These are phyloP conservation scores for Oryza punctata DNA, from an alignment of 176 grass and related monocot species.

Conservation along the genomic window DNA sequence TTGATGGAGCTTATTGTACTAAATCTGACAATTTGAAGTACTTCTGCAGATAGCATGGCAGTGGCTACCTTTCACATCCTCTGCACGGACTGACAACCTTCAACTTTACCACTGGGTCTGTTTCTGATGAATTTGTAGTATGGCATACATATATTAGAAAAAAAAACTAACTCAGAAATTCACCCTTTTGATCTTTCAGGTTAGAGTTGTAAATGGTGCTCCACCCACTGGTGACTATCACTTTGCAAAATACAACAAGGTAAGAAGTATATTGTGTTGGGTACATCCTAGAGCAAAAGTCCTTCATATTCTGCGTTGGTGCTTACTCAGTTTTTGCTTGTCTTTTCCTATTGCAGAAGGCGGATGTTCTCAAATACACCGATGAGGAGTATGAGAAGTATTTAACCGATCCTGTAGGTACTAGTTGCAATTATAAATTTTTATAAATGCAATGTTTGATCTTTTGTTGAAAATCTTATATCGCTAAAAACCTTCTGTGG, in stretches of 20 bases:
- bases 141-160: conserved; percentile 13
- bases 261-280: conserved; percentile 36
- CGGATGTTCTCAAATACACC: conserved; percentile 82
- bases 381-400: conserved; percentile 97
- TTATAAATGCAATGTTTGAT: conserved; percentile 13
- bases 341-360: conserved; percentile 68
- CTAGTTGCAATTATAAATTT: conserved; percentile 27
- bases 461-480: neutral
- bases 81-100: conserved; percentile 78
- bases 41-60: conserved; percentile 81
- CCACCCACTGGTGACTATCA: conserved; percentile 91
- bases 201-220: conserved; percentile 81
- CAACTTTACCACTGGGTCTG: conserved; percentile 95
- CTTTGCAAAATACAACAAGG: conserved; percentile 96
- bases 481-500: neutral
- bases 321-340: conserved; percentile 38
- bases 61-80: conserved; percentile 93
- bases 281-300: neutral
- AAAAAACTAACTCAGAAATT: conserved; percentile 7
- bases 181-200: conserved; percentile 51
- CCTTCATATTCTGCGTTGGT: neutral
- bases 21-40: conserved; percentile 17
- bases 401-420: conserved; percentile 97
- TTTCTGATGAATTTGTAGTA: conserved; percentile 32
- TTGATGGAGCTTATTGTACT: neutral